phyloP scores from a whole-genome alignment of 2,329 filamentous ascomycete genomes.

The Clonostachys solani region DNA sequence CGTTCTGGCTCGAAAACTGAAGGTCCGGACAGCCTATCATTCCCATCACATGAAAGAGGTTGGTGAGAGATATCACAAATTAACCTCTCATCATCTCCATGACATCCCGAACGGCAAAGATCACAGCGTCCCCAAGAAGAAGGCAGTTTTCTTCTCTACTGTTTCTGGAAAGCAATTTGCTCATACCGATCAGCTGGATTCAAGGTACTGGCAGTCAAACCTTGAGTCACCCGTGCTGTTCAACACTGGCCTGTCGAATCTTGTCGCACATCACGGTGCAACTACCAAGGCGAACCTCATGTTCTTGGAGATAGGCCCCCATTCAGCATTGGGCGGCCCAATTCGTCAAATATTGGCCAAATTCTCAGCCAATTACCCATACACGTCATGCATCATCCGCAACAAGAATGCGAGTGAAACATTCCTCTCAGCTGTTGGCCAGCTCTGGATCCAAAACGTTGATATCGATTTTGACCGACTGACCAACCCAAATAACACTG shows the following conservation, averaged over 20 bases:
- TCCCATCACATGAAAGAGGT: slow-evolving; percentile 28
- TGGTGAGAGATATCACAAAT: neutral
- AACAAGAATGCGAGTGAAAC: slow-evolving; percentile 25
- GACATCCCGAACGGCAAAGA: too few species aligned
- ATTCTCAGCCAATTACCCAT: slow-evolving; percentile 23
- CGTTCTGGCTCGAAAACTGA: slow-evolving; percentile 26
- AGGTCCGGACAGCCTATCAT: slow-evolving; percentile 42
- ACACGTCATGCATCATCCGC: neutral
- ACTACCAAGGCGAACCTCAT: slow-evolving; percentile 11
- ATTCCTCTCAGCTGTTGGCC: slow-evolving; percentile 31
- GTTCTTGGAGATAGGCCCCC: slow-evolving; percentile 11
- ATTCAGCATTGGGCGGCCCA: slow-evolving; percentile 5
- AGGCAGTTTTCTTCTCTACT: slow-evolving; percentile 6
- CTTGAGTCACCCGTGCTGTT: slow-evolving; percentile 13
- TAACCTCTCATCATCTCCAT: too few species aligned
- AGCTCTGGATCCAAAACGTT: slow-evolving; percentile 3
- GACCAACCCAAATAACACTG: slow-evolving; percentile 28
- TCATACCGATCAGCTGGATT: neutral
- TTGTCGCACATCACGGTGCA: slow-evolving; percentile 1
- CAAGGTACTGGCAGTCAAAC: slow-evolving; percentile 10
- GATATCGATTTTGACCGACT: slow-evolving; percentile 7
- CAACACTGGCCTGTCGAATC: slow-evolving; percentile 3
- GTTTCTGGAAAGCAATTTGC: slow-evolving; percentile 2
- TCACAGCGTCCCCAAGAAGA: too few species aligned
- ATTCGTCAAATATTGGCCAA: slow-evolving; percentile 14